A percentile compares a stretch with the other conserved stretches of the same genome.
Evolutionary conservation across 116 monocot genomes (phyloP).

Genomic region (Phalaenopsis hybrid): DNA sequence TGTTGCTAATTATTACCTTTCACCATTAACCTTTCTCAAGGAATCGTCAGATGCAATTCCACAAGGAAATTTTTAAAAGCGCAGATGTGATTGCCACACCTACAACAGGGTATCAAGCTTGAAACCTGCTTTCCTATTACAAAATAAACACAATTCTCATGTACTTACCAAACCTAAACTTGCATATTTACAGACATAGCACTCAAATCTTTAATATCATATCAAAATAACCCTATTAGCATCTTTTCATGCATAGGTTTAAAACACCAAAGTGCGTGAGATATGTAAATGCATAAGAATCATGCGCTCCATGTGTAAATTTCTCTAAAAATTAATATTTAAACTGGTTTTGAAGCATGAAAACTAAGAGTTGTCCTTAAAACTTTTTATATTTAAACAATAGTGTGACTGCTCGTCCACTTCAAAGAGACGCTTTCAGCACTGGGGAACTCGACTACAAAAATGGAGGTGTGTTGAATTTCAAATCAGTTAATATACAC

Average conservation of each 20-base stretch:
- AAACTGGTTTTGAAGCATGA: neutral
- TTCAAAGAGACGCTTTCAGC: constrained; percentile 42
- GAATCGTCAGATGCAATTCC: constrained; percentile 78
- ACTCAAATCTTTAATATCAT: too few relatives aligned
- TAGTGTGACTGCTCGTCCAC: constrained; percentile 77
- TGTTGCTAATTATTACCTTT: neutral
- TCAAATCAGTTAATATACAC: neutral
- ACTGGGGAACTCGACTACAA: constrained; percentile 90
- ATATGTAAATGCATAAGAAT: too few relatives aligned
- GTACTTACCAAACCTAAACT: too few relatives aligned
- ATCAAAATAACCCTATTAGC: too few relatives aligned
- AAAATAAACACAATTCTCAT: too few relatives aligned
- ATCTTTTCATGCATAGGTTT: too few relatives aligned
- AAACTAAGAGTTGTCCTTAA: neutral
- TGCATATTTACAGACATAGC: too few relatives aligned
- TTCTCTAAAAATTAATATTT: neutral
- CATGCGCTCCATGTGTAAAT: too few relatives aligned
- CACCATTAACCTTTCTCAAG: constrained; percentile 25
- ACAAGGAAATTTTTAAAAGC: constrained; percentile 60
- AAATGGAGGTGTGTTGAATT: constrained; percentile 56
- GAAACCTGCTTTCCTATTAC: neutral
- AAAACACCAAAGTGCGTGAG: too few relatives aligned
- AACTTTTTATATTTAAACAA: constrained; percentile 1
- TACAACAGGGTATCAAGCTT: constrained; percentile 59
- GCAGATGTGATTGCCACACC: constrained; percentile 91